Percentiles rank a stretch among this genome's conserved stretches.
phyloP scores from a whole-genome alignment of 768 basidiomycete species.

The Lactarius pseudohatsudake region DNA sequence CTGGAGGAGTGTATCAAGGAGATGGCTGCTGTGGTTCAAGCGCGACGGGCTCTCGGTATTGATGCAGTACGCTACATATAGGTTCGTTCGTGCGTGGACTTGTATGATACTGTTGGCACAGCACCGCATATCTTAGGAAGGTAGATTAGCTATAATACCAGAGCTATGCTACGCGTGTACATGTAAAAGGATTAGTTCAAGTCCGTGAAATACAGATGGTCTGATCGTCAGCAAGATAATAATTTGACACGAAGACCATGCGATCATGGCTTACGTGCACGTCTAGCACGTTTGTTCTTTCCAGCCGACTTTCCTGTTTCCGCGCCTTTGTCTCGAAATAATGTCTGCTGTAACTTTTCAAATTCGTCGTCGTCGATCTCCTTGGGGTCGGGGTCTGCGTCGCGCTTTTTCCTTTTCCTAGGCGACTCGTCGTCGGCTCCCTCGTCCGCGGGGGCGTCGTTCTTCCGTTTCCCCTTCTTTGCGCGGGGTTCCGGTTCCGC shows the following conservation, averaged over 20 bases:
- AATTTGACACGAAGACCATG: background rate
- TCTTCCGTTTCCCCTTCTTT: constrained; percentile 48
- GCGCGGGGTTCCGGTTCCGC: constrained; percentile 45
- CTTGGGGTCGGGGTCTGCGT: constrained; percentile 42
- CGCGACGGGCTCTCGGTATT: constrained; percentile 78
- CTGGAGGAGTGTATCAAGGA: constrained; percentile 96
- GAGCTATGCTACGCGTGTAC: constrained; percentile 15
- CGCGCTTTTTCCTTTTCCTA: constrained; percentile 47
- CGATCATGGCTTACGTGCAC: constrained; percentile 18
- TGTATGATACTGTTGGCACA: constrained; percentile 2
- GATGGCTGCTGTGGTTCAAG: constrained; percentile 80
- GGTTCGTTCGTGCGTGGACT: background rate
- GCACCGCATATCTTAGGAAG: background rate
- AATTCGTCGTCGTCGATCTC: constrained; percentile 70
- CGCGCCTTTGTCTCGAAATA: constrained; percentile 48
- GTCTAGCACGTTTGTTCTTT: constrained; percentile 23
- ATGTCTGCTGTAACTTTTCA: constrained; percentile 55
- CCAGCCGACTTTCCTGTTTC: constrained; percentile 12
- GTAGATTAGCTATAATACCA: constrained; percentile 12
- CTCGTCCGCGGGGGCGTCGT: constrained; percentile 43
- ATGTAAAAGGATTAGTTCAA: constrained; percentile 5
- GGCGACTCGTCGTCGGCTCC: constrained; percentile 39
- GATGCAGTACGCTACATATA: constrained; percentile 77
- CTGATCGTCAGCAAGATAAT: background rate
- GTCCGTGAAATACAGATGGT: constrained; percentile 2